These are phyloP conservation scores for Fonsecaea pugnacius DNA, from an alignment of 2,329 filamentous ascomycete species.

Conservation along the genomic window DNA sequence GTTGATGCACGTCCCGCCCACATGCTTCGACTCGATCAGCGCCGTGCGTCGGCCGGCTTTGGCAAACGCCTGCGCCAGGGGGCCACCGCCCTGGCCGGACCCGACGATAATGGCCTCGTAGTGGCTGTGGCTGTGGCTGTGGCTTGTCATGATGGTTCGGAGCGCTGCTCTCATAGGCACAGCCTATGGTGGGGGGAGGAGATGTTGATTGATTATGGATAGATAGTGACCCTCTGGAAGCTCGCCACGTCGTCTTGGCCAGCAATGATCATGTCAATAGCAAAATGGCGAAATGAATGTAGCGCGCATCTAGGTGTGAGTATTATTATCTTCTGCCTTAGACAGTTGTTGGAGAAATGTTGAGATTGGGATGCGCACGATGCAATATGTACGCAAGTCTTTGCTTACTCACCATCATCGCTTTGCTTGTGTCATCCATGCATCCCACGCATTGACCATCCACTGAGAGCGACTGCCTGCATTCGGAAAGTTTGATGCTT, in stretches of 20 bases:
- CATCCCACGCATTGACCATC: no score
- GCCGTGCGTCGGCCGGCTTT: slow-evolving; percentile 52
- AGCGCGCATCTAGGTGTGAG: no score
- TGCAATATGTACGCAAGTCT: background rate
- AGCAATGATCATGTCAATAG: background rate
- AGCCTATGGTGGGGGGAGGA: background rate
- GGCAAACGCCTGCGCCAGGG: slow-evolving; percentile 55
- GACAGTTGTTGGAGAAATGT: background rate
- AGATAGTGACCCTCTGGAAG: background rate
- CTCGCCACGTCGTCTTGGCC: background rate
- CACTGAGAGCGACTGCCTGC: slow-evolving; percentile 9
- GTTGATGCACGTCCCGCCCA: slow-evolving; percentile 60
- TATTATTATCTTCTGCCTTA: no score
- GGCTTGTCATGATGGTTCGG: slow-evolving; percentile 5
- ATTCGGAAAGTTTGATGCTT: slow-evolving; percentile 5
- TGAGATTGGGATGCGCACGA: no score
- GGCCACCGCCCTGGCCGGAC: slow-evolving; percentile 59
- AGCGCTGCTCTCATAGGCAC: background rate
- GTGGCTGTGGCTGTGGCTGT: slow-evolving; percentile 21
- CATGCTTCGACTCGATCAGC: slow-evolving; percentile 54
- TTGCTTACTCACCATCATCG: slow-evolving; percentile 23
- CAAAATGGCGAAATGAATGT: background rate
- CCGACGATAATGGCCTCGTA: slow-evolving; percentile 56
- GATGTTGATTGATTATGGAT: background rate
- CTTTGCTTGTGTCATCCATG: slow-evolving; percentile 12